These are phyloP conservation scores for Boletus reticuloceps DNA, from an alignment of 768 basidiomycete genomes.

Conservation along the genomic window DNA sequence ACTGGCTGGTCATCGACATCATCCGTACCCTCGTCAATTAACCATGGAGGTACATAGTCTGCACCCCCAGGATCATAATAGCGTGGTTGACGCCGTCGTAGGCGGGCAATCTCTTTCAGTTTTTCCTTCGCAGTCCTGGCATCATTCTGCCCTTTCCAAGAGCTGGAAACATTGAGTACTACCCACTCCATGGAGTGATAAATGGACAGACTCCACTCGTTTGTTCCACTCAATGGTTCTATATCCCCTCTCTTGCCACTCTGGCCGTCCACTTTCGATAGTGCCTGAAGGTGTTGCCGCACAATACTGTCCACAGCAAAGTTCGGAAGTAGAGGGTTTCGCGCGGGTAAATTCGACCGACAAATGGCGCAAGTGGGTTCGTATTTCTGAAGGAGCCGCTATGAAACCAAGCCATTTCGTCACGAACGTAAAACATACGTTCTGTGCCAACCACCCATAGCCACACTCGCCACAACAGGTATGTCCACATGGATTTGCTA, in stretches of 20 bases:
- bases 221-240: conserved; percentile 49
- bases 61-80: conserved; percentile 10
- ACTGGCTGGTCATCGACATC: background rate
- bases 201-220: conserved; percentile 50
- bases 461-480: conserved; percentile 69
- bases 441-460: conserved; percentile 54
- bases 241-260: conserved; percentile 52
- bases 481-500: conserved; percentile 73
- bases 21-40: conserved; percentile 3
- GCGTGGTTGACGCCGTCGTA: conserved; percentile 12
- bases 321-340: conserved; percentile 59
- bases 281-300: conserved; percentile 52
- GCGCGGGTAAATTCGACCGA: conserved; percentile 42
- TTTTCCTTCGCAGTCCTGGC: conserved; percentile 18
- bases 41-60: conserved; percentile 8
- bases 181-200: background rate
- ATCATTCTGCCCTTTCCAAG: conserved; percentile 29
- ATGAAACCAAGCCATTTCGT: background rate
- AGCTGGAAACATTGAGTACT: conserved; percentile 8
- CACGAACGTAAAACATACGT: conserved; percentile 36
- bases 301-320: conserved; percentile 59
- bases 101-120: conserved; percentile 7
- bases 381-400: conserved; percentile 30
- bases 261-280: conserved; percentile 45
- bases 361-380: conserved; percentile 59